A percentile compares a stretch with the other conserved stretches of the same genome.
Conservation (phyloP, 2,329 filamentous ascomycete species). For the Colletotrichum endophyticum region DNA sequence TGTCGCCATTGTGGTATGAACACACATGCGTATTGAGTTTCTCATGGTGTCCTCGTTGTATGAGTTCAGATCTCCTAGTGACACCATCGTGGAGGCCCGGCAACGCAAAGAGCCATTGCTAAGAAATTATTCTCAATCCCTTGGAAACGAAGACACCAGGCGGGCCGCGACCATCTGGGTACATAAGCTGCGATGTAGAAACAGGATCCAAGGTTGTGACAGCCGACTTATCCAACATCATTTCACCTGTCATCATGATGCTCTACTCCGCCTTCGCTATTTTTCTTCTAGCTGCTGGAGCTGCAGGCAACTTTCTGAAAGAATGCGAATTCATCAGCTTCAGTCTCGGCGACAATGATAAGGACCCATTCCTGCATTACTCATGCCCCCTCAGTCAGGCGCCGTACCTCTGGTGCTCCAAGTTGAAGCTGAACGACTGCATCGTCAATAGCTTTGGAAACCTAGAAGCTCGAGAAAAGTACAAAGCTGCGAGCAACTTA, state of each 20-base stretch:
- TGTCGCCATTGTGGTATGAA: neutral
- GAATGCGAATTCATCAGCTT: neutral
- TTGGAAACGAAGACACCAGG: neutral
- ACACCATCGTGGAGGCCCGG: neutral
- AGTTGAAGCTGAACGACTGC: neutral
- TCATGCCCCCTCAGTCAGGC: neutral
- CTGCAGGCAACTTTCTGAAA: neutral
- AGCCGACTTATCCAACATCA: neutral
- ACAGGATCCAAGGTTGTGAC: neutral
- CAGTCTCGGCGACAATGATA: neutral
- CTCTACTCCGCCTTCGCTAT: neutral
- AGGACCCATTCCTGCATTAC: neutral
- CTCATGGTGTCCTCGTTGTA: neutral
- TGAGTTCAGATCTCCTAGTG: neutral
- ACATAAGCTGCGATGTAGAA: neutral
- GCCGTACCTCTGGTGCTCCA: neutral
- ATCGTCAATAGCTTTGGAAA: neutral
- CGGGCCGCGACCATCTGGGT: neutral
- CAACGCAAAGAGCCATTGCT: neutral
- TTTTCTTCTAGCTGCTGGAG: neutral
- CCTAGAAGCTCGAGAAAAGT: neutral
- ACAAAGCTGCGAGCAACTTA: rapidly evolving
- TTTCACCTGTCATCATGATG: neutral
- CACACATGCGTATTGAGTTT: neutral
- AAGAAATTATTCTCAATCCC: neutral